Percentiles rank a stretch among this genome's conserved stretches.
Evolutionary conservation across 2,329 filamentous ascomycete genomes (phyloP).

Genomic region (Curvularia spicifera): DNA sequence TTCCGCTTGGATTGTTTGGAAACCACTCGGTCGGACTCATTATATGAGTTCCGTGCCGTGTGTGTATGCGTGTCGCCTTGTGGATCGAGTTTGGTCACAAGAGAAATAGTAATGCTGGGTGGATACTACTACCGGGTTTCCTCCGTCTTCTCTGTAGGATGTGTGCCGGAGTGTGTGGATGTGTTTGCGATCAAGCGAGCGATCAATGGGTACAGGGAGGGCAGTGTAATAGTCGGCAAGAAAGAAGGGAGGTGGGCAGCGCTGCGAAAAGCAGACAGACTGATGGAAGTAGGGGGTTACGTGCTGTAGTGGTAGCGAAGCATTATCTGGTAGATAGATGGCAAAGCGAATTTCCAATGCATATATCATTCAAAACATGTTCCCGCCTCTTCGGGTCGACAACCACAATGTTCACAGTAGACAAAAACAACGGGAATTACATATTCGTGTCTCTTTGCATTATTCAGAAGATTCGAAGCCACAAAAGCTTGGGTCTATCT

Average conservation of each 20-base stretch:
- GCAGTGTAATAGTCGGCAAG: not conserved
- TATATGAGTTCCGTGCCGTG: not conserved
- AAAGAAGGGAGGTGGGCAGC: not conserved
- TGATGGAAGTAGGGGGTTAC: not conserved
- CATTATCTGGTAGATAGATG: conserved; percentile 15
- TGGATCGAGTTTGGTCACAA: not conserved
- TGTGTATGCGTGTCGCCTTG: not conserved
- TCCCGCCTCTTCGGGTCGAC: not conserved
- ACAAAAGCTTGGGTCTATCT: conserved; percentile 19
- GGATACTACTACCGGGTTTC: not conserved
- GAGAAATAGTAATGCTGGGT: not conserved
- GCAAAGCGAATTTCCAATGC: conserved; percentile 11
- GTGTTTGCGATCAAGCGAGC: not conserved
- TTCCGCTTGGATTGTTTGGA: not conserved
- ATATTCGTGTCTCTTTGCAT: conserved; percentile 1
- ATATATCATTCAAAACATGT: conserved; percentile 7
- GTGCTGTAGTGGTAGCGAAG: not conserved
- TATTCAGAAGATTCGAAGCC: conserved; percentile 6
- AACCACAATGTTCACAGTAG: not conserved
- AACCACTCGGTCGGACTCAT: not conserved
- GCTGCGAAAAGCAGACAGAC: not conserved
- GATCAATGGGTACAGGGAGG: not conserved
- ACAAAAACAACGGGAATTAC: not conserved
- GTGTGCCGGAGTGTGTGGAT: not conserved
- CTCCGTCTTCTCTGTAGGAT: not conserved